Conservation (phyloP, 805 yeast genomes). For the Ogataea neopini region DNA sequence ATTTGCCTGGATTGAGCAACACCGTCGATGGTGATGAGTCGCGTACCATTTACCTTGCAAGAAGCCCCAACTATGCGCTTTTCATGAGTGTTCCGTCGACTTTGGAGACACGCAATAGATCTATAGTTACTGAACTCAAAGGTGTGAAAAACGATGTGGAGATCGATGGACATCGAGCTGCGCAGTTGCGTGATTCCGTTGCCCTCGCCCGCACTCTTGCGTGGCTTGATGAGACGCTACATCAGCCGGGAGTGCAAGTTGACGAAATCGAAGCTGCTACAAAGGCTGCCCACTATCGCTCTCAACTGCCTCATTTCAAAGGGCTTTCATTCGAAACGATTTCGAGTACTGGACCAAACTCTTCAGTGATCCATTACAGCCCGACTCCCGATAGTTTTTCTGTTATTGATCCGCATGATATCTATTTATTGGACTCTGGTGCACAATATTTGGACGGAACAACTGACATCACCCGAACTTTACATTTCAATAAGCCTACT, state of each 20-base stretch:
- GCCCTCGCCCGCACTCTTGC: slow-evolving; percentile 73
- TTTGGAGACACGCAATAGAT: slow-evolving; percentile 23
- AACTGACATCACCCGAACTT: slow-evolving; percentile 91
- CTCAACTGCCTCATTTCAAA: slow-evolving; percentile 47
- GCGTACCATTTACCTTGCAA: slow-evolving; percentile 23
- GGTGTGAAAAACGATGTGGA: slow-evolving; percentile 76
- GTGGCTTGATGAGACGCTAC: slow-evolving; percentile 69
- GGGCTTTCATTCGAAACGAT: slow-evolving; percentile 78
- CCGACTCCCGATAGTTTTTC: slow-evolving; percentile 62
- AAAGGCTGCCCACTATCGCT: slow-evolving; percentile 50
- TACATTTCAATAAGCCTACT: slow-evolving; percentile 63
- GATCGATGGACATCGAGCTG: slow-evolving; percentile 64
- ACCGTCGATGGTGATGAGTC: not conserved
- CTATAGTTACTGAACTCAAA: slow-evolving; percentile 59
- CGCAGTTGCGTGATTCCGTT: slow-evolving; percentile 84
- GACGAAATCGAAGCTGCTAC: slow-evolving; percentile 61
- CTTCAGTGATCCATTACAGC: slow-evolving; percentile 73
- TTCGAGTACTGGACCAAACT: slow-evolving; percentile 73
- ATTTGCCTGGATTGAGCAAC: slow-evolving; percentile 38
- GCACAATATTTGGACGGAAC: slow-evolving; percentile 93
- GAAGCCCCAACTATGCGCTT: slow-evolving; percentile 32
- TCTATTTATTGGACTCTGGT: slow-evolving; percentile 86
- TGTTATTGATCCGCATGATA: slow-evolving; percentile 61
- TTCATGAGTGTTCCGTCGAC: slow-evolving; percentile 28
- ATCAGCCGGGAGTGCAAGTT: slow-evolving; percentile 36